Evolutionary conservation across 1,284 basidiomycete genomes (phyloP).

Genomic region (Naganishia albida): DNA sequence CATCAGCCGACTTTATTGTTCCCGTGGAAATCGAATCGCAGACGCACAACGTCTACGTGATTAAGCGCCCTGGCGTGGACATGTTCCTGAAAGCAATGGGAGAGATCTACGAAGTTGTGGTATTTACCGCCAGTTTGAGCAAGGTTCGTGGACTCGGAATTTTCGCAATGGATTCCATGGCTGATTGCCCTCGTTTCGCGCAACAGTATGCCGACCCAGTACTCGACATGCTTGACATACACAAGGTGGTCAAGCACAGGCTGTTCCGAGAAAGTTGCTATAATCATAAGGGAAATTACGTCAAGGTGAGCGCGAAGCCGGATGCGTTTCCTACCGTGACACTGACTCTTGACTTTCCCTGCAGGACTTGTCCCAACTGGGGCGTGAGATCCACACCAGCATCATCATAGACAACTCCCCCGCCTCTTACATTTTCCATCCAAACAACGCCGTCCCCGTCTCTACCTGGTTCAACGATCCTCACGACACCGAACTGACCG

Average conservation of each 20-base stretch:
- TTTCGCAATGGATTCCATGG: too few species aligned
- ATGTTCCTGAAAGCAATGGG: constrained; percentile 97
- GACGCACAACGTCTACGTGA: constrained; percentile 97
- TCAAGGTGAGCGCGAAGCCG: constrained; percentile 67
- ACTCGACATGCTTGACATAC: constrained; percentile 90
- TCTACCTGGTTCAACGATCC: constrained; percentile 99
- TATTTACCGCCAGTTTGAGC: constrained; percentile 95
- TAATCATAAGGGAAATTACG: constrained; percentile 98
- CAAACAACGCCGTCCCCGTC: constrained; percentile 97
- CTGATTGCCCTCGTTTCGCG: constrained; percentile 31
- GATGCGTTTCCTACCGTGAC: not conserved
- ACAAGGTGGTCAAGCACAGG: constrained; percentile 89
- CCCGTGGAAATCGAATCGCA: constrained; percentile 98
- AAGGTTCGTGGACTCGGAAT: constrained; percentile 63
- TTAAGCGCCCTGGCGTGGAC: constrained; percentile 97
- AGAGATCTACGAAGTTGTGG: constrained; percentile 95
- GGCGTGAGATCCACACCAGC: constrained; percentile 84
- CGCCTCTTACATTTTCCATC: constrained; percentile 98
- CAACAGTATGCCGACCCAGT: constrained; percentile 94
- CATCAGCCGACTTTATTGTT: constrained; percentile 95
- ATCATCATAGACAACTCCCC: constrained; percentile 99
- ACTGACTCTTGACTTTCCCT: not conserved
- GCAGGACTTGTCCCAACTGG: constrained; percentile 94
- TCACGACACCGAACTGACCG: constrained; percentile 94
- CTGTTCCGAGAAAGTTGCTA: constrained; percentile 98